phyloP scores from a whole-genome alignment of 2,329 filamentous ascomycete species.

The Phaeosphaeriaceae sp. region DNA sequence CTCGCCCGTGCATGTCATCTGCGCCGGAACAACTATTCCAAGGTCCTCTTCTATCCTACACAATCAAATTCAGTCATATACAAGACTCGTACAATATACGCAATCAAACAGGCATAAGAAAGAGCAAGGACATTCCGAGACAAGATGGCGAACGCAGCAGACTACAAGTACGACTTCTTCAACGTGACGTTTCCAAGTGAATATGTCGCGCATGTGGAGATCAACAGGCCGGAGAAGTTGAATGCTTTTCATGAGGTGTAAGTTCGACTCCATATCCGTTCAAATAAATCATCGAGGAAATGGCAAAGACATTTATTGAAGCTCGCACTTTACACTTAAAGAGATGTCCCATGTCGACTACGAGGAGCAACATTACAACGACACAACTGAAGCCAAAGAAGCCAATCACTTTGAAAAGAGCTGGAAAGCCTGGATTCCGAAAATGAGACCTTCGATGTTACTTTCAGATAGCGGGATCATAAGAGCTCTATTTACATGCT shows the following conservation, averaged over 20 bases:
- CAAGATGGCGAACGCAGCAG: constrained; percentile 32
- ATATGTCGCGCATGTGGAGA: constrained; percentile 88
- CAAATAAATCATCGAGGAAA: not conserved
- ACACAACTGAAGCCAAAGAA: not conserved
- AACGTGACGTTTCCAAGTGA: constrained; percentile 74
- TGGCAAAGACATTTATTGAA: not conserved
- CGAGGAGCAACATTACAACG: not conserved
- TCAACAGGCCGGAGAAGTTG: constrained; percentile 84
- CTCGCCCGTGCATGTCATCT: constrained; percentile 22
- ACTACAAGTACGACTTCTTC: constrained; percentile 70
- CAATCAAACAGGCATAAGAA: not conserved
- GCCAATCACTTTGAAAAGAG: not conserved
- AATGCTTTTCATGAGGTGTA: constrained; percentile 82
- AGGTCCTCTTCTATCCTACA: not conserved
- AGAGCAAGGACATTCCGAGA: not conserved
- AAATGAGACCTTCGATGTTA: not conserved
- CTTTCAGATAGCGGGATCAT: not conserved
- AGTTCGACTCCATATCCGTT: constrained; percentile 18
- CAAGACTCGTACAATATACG: not conserved
- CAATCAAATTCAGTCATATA: not conserved
- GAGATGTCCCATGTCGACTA: not conserved
- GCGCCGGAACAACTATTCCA: constrained; percentile 4
- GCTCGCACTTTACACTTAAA: not conserved
- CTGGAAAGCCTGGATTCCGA: not conserved
- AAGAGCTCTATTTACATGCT: no score